These are phyloP conservation scores for Acacia melanoxylon DNA, from an alignment of 306 rosid genomes.

Conservation along the genomic window DNA sequence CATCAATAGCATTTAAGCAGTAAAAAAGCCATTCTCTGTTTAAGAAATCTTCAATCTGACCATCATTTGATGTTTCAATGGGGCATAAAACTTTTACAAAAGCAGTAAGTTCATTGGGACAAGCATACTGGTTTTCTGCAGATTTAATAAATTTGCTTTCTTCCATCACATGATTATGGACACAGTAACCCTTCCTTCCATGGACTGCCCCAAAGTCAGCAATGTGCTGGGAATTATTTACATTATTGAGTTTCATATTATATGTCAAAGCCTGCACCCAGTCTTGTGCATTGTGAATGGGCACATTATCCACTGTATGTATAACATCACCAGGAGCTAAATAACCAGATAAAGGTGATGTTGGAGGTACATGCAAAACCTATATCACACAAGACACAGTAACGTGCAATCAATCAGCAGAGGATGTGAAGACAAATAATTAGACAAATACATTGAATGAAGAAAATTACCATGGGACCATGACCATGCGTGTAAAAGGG, in stretches of 20 bases:
- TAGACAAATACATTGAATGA: slow-evolving; percentile 13
- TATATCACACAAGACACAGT: slow-evolving; percentile 38
- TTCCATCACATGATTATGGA: slow-evolving; percentile 56
- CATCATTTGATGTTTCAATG: slow-evolving; percentile 31
- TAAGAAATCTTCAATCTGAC: slow-evolving; percentile 28
- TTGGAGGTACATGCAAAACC: slow-evolving; percentile 66
- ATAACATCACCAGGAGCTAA: slow-evolving; percentile 72
- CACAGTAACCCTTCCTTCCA: slow-evolving; percentile 72
- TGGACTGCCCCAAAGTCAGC: slow-evolving; percentile 37
- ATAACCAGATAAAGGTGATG: slow-evolving; percentile 71
- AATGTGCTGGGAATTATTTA: slow-evolving; percentile 31
- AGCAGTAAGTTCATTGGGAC: slow-evolving; percentile 55
- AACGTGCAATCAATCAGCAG: slow-evolving; percentile 27
- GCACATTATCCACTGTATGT: slow-evolving; percentile 63
- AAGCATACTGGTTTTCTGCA: slow-evolving; percentile 41
- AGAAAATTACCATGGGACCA: slow-evolving; percentile 60
- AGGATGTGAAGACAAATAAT: slow-evolving; percentile 11
- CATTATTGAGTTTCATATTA: slow-evolving; percentile 38
- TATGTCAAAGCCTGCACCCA: slow-evolving; percentile 62
- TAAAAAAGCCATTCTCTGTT: slow-evolving; percentile 36
- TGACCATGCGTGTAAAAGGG: slow-evolving; percentile 63
- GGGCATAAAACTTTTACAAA: slow-evolving; percentile 54
- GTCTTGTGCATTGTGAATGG: slow-evolving; percentile 55
- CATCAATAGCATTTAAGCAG: slow-evolving; percentile 70
- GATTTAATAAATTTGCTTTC: slow-evolving; percentile 44